Evolutionary conservation across 73 alveolate genomes (phyloP).

Genomic region (Effrenium voratum): DNA sequence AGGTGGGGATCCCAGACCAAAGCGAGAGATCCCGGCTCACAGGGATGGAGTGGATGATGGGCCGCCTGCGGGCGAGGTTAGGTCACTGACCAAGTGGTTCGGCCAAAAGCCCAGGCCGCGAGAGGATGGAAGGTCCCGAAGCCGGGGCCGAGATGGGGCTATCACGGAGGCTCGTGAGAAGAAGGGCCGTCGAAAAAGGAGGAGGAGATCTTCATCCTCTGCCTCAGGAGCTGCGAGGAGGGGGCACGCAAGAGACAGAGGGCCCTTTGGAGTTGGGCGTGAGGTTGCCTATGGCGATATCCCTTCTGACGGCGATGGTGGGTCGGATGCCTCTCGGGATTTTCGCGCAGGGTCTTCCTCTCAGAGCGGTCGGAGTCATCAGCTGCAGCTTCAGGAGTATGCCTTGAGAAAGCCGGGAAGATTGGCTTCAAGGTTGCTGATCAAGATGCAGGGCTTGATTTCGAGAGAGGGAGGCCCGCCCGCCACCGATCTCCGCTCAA

Average conservation of each 20-base stretch:
- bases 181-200: no score
- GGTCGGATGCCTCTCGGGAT: neutral
- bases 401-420: conserved; percentile 2
- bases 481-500: no score
- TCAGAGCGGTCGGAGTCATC: neutral
- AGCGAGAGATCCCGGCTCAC: neutral
- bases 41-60: neutral
- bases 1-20: neutral
- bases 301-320: neutral
- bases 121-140: neutral
- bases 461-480: conserved; percentile 13
- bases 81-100: neutral
- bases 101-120: neutral
- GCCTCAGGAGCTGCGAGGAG: no score
- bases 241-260: neutral
- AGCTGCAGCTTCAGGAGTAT: conserved; percentile 9
- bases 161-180: no score
- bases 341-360: conserved; percentile 25
- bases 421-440: neutral
- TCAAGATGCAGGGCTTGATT: neutral
- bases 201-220: no score
- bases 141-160: no score
- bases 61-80: no score
- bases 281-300: neutral
- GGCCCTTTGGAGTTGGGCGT: neutral